phyloP scores from a whole-genome alignment of 2,329 filamentous ascomycete genomes.

The Clathrospora elynae region DNA sequence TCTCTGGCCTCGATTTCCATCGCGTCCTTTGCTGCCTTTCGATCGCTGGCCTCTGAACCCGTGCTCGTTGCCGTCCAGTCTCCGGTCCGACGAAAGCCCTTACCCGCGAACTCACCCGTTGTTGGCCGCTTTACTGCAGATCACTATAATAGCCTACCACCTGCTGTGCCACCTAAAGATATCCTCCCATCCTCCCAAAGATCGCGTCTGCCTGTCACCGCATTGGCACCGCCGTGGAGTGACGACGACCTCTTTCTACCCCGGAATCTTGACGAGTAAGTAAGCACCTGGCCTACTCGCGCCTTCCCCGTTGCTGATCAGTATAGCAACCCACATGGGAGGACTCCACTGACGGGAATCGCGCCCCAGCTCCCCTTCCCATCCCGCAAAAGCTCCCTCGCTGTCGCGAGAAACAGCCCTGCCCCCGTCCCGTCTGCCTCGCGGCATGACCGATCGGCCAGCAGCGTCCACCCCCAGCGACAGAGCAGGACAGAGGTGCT shows the following conservation, averaged over 20 bases:
- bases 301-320: conserved; percentile 1
- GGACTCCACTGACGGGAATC: conserved; percentile 35
- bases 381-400: conserved; percentile 29
- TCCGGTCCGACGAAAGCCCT: conserved; percentile 59
- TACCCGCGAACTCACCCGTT: conserved; percentile 58
- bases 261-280: conserved; percentile 49
- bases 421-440: conserved; percentile 17
- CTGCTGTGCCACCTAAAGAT: conserved; percentile 21
- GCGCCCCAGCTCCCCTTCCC: conserved; percentile 33
- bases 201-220: conserved; percentile 31
- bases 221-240: conserved; percentile 41
- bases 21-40: conserved; percentile 53
- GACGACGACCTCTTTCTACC: conserved; percentile 44
- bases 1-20: conserved; percentile 50
- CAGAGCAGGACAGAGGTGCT: conserved; percentile 35
- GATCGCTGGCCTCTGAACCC: conserved; percentile 49
- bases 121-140: conserved; percentile 51
- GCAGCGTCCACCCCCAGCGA: conserved; percentile 39
- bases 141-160: conserved; percentile 45
- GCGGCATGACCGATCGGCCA: conserved; percentile 47
- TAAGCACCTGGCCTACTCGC: conserved; percentile 3
- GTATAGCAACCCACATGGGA: conserved; percentile 44
- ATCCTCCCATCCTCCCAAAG: conserved; percentile 32
- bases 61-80: conserved; percentile 36
- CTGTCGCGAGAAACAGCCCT: conserved; percentile 19